These are phyloP conservation scores for Aspergillus kassunensis DNA, from an alignment of 495 filamentous ascomycete genomes.

Conservation along the genomic window DNA sequence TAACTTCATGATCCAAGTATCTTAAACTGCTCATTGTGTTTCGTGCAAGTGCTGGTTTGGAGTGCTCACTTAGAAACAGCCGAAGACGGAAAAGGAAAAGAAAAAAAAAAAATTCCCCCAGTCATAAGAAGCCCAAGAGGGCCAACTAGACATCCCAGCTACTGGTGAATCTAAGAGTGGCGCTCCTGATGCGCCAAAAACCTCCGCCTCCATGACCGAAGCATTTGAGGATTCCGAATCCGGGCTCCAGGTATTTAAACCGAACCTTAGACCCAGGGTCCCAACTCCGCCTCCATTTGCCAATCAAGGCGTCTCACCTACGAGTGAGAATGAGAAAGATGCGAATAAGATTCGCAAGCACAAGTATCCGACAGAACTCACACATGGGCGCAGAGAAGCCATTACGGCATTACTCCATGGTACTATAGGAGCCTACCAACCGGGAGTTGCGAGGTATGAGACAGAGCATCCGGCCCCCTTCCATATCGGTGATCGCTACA, in stretches of 20 bases:
- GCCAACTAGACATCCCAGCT: slow-evolving; percentile 1
- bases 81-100: slow-evolving; percentile 5
- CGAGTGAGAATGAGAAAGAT: neutral
- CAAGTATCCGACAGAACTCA: slow-evolving; percentile 21
- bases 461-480: neutral
- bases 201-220: slow-evolving; percentile 37
- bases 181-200: slow-evolving; percentile 36
- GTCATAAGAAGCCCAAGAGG: slow-evolving; percentile 2
- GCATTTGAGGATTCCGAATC: slow-evolving; percentile 47
- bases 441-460: neutral
- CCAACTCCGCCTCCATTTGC: slow-evolving; percentile 29
- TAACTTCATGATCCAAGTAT: slow-evolving; percentile 6
- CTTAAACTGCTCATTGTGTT: neutral
- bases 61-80: neutral
- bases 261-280: slow-evolving; percentile 23
- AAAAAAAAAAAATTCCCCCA: neutral
- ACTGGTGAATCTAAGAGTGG: slow-evolving; percentile 8
- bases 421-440: slow-evolving; percentile 14
- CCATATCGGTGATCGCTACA: neutral
- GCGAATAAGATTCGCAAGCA: slow-evolving; percentile 14
- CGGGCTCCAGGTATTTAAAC: slow-evolving; percentile 17
- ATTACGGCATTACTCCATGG: slow-evolving; percentile 28
- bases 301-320: slow-evolving; percentile 1
- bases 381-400: slow-evolving; percentile 28
- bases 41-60: slow-evolving; percentile 10